phyloP scores from a whole-genome alignment of 441 rosid species.

The Erodium chrysanthum region DNA sequence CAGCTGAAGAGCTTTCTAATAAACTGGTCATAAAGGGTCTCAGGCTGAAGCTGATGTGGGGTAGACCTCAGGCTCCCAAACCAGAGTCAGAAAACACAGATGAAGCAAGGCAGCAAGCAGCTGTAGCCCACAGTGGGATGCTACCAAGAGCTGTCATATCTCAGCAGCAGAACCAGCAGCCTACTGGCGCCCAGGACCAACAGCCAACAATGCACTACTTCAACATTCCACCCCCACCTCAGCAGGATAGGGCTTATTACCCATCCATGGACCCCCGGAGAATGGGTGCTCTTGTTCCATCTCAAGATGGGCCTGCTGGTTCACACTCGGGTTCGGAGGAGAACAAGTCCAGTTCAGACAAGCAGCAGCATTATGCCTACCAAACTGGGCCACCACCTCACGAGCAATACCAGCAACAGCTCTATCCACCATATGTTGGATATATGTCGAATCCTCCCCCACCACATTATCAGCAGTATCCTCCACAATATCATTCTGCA shows the following conservation, averaged over 20 bases:
- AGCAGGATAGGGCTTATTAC: constrained; percentile 58
- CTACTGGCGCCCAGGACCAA: constrained; percentile 40
- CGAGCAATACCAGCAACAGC: constrained; percentile 44
- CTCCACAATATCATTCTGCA: constrained; percentile 35
- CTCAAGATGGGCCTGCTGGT: constrained; percentile 54
- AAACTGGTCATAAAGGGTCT: constrained; percentile 74
- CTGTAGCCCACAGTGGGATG: constrained; percentile 65
- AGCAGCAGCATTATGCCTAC: constrained; percentile 46
- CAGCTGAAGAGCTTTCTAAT: constrained; percentile 82
- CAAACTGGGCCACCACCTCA: constrained; percentile 44
- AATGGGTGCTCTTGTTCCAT: constrained; percentile 82
- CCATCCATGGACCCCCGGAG: constrained; percentile 98
- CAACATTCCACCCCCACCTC: constrained; percentile 73
- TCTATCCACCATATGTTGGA: constrained; percentile 45
- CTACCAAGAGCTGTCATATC: constrained; percentile 78
- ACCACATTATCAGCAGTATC: constrained; percentile 54
- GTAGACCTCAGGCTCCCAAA: constrained; percentile 80
- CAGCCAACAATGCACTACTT: constrained; percentile 60
- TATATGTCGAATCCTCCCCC: constrained; percentile 37
- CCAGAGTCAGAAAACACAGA: constrained; percentile 61
- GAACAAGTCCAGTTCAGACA: constrained; percentile 38
- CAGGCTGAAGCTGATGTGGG: constrained; percentile 87
- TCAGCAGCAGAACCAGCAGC: constrained; percentile 71
- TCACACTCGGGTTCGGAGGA: constrained; percentile 23
- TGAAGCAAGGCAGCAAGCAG: constrained; percentile 59